A percentile compares a stretch with the other conserved stretches of the same genome.
phyloP scores from a whole-genome alignment of 768 basidiomycete species.

The Rhizopogon roseolus region DNA sequence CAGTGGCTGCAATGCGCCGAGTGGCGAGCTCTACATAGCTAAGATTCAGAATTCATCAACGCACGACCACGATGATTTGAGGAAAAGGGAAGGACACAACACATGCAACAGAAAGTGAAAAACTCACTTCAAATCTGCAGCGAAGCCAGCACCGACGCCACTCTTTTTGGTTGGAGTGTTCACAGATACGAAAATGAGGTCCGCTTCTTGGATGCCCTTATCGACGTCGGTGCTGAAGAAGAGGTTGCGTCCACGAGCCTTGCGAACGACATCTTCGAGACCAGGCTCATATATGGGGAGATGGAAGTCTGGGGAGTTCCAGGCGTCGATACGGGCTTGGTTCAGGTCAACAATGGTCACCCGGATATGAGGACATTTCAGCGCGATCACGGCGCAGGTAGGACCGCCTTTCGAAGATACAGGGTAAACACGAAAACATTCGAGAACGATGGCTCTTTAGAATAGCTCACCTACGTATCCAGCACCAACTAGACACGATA shows the following conservation, averaged over 20 bases:
- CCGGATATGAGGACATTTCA: constrained; percentile 86
- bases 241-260: constrained; percentile 88
- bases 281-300: constrained; percentile 99
- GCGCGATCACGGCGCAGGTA: constrained; percentile 91
- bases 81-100: constrained; percentile 4
- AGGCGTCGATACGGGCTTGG: constrained; percentile 89
- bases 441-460: background rate
- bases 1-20: constrained; percentile 90
- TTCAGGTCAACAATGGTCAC: constrained; percentile 99
- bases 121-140: constrained; percentile 94
- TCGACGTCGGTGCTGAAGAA: constrained; percentile 97
- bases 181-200: constrained; percentile 97
- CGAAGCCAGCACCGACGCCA: constrained; percentile 96
- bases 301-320: constrained; percentile 83
- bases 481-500: constrained; percentile 58
- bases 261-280: constrained; percentile 83
- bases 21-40: constrained; percentile 98
- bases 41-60: background rate
- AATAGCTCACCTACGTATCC: constrained; percentile 81
- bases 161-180: constrained; percentile 99
- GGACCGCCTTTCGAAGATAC: constrained; percentile 63
- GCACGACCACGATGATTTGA: background rate
- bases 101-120: constrained; percentile 6
- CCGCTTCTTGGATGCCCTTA: constrained; percentile 88
- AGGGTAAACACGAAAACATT: constrained; percentile 12